A percentile compares a stretch with the other conserved stretches of the same genome.
Conservation (phyloP, 306 rosid species). For the Dryas alaskensis region DNA sequence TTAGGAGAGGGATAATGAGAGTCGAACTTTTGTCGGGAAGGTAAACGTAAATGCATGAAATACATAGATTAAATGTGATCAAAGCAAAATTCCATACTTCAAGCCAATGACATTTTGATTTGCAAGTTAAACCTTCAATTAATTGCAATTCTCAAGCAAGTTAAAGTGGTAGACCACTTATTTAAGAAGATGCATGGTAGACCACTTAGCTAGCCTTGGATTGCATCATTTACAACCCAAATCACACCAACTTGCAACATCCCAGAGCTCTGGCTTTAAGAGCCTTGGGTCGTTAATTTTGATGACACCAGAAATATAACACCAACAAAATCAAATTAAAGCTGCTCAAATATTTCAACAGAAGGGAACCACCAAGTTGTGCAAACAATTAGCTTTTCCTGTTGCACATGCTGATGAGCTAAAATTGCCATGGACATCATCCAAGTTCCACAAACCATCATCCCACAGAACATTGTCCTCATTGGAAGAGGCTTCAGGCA, state of each 20-base stretch:
- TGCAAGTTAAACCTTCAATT: not conserved
- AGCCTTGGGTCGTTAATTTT: not conserved
- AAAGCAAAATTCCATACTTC: not conserved
- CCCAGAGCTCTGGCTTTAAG: constrained; percentile 19
- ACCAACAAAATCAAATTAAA: not conserved
- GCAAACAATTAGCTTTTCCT: constrained; percentile 36
- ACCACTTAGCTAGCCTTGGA: constrained; percentile 9
- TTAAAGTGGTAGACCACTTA: constrained; percentile 20
- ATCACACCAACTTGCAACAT: constrained; percentile 28
- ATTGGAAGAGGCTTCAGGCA: constrained; percentile 33
- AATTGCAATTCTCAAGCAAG: constrained; percentile 12
- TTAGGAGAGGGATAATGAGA: too few relatives aligned
- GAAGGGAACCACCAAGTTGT: constrained; percentile 62
- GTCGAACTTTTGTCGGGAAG: too few relatives aligned
- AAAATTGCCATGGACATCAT: constrained; percentile 55
- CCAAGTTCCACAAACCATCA: constrained; percentile 75
- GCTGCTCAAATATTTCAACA: constrained; percentile 25
- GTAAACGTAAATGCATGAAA: too few relatives aligned
- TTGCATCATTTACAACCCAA: constrained; percentile 32
- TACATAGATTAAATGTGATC: too few relatives aligned
- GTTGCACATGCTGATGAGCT: constrained; percentile 37
- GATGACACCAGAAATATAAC: constrained; percentile 5
- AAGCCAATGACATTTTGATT: not conserved
- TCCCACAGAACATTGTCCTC: constrained; percentile 58
- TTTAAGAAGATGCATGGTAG: not conserved